Percentiles rank a stretch among this genome's conserved stretches.
Evolutionary conservation across 345 rosid genomes (phyloP).

Genomic region (Gossypium stocksii): DNA sequence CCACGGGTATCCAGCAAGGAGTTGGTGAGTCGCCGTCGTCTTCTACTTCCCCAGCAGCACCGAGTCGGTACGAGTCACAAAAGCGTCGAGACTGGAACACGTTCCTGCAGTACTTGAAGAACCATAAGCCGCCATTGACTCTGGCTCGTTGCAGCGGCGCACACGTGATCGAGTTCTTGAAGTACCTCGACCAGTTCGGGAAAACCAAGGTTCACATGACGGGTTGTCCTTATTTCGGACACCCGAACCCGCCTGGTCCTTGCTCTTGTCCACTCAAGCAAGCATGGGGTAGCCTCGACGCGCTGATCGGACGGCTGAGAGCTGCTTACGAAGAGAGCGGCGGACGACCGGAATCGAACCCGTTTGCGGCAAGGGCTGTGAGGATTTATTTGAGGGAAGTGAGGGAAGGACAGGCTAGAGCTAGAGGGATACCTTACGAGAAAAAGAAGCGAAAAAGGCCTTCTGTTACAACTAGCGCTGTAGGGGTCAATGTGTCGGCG

Average conservation of each 20-base stretch:
- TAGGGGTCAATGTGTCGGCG: not conserved
- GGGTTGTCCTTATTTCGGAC: not conserved
- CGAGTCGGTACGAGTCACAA: slow-evolving; percentile 2
- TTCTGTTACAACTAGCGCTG: not conserved
- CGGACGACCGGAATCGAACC: not conserved
- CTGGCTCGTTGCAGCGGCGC: not conserved
- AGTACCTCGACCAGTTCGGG: not conserved
- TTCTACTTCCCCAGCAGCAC: not conserved
- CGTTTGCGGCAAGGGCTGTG: not conserved
- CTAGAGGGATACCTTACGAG: not conserved
- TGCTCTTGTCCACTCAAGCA: slow-evolving; percentile 6
- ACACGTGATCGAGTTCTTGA: slow-evolving; percentile 2
- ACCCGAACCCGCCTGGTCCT: not conserved
- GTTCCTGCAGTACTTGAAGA: not conserved
- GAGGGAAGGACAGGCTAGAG: not conserved
- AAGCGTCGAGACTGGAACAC: slow-evolving; percentile 5
- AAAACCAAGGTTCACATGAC: not conserved
- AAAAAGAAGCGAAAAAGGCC: not conserved
- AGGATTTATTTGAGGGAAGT: slow-evolving; percentile 5
- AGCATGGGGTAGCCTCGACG: slow-evolving; percentile 2
- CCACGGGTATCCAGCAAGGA: not conserved
- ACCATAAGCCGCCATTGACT: not conserved
- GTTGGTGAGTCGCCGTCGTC: not conserved
- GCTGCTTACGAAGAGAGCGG: slow-evolving; percentile 1
- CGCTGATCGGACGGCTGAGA: slow-evolving; percentile 6